Percentiles rank a stretch among this genome's conserved stretches.
Evolutionary conservation across 2,329 filamentous ascomycete genomes (phyloP).

Genomic region (Teratosphaeria zuluensis): DNA sequence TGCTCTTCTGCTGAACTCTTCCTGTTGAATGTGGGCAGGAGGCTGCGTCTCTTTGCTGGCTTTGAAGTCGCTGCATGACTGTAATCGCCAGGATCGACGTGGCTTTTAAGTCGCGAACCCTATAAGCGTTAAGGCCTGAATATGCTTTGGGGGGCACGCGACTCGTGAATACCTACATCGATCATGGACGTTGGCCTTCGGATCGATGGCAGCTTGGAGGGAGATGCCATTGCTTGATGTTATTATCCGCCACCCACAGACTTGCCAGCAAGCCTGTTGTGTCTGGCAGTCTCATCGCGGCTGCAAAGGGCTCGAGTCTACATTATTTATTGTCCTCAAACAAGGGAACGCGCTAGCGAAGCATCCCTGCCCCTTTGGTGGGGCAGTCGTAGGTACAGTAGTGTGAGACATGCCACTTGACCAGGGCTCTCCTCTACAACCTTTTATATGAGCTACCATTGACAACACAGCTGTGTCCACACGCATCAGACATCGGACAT

Average conservation of each 20-base stretch:
- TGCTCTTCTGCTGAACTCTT: slow-evolving; percentile 13
- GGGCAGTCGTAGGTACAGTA: too few relatives aligned
- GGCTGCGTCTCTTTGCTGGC: slow-evolving; percentile 21
- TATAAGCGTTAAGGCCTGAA: slow-evolving; percentile 5
- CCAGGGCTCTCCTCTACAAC: too few relatives aligned
- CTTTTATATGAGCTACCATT: too few relatives aligned
- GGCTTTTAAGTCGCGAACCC: slow-evolving; percentile 2
- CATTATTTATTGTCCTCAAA: neutral
- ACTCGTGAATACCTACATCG: slow-evolving; percentile 10
- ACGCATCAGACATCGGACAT: too few relatives aligned
- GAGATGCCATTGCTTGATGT: slow-evolving; percentile 9
- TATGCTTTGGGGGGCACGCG: neutral
- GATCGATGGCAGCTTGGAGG: slow-evolving; percentile 18
- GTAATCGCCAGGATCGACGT: slow-evolving; percentile 1
- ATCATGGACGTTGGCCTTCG: slow-evolving; percentile 23
- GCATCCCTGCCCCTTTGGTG: neutral
- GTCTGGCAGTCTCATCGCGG: neutral
- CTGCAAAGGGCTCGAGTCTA: neutral
- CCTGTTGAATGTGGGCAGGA: slow-evolving; percentile 21
- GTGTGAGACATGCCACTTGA: too few relatives aligned
- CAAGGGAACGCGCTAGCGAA: neutral
- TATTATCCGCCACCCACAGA: neutral
- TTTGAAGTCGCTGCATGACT: slow-evolving; percentile 6
- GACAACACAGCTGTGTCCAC: too few relatives aligned
- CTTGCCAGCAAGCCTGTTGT: neutral